Evolutionary conservation across 2,329 filamentous ascomycete genomes (phyloP).

Genomic region (Curvularia verruculosa): DNA sequence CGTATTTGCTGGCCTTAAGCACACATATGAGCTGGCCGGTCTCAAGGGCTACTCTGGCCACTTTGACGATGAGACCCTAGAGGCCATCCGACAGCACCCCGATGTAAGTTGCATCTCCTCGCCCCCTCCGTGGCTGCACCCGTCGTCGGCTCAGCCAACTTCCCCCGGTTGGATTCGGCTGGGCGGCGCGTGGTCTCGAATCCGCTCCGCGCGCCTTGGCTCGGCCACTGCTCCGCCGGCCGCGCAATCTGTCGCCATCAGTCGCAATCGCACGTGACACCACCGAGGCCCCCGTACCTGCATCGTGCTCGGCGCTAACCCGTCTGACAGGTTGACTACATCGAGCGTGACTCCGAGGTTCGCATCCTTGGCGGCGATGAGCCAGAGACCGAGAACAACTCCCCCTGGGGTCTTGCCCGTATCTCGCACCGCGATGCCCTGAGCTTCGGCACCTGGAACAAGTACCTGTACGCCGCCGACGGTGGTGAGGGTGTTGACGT

Average conservation of each 20-base stretch:
- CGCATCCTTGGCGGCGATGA: slow-evolving; percentile 69
- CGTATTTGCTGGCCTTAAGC: slow-evolving; percentile 85
- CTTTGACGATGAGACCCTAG: slow-evolving; percentile 91
- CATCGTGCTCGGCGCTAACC: slow-evolving; percentile 37
- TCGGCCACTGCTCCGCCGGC: slow-evolving; percentile 18
- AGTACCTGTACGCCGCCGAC: slow-evolving; percentile 89
- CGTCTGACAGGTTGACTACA: slow-evolving; percentile 79
- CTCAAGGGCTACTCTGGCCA: slow-evolving; percentile 94
- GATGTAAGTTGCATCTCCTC: slow-evolving; percentile 77
- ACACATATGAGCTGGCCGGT: slow-evolving; percentile 90
- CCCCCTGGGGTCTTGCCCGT: slow-evolving; percentile 98
- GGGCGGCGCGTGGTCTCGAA: slow-evolving; percentile 3
- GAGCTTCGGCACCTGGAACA: slow-evolving; percentile 93
- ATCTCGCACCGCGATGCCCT: slow-evolving; percentile 91
- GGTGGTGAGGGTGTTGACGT: slow-evolving; percentile 98
- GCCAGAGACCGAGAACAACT: slow-evolving; percentile 78
- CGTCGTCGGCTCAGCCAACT: background rate
- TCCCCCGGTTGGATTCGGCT: background rate
- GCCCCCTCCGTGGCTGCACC: background rate
- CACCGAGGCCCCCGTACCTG: slow-evolving; percentile 19
- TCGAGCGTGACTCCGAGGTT: slow-evolving; percentile 93
- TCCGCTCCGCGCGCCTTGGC: slow-evolving; percentile 30
- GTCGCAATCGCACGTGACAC: slow-evolving; percentile 33
- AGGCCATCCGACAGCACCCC: slow-evolving; percentile 91
- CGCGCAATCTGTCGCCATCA: slow-evolving; percentile 31